Conservation (phyloP, 2,329 filamentous ascomycete species). For the Epichloe gansuensis region DNA sequence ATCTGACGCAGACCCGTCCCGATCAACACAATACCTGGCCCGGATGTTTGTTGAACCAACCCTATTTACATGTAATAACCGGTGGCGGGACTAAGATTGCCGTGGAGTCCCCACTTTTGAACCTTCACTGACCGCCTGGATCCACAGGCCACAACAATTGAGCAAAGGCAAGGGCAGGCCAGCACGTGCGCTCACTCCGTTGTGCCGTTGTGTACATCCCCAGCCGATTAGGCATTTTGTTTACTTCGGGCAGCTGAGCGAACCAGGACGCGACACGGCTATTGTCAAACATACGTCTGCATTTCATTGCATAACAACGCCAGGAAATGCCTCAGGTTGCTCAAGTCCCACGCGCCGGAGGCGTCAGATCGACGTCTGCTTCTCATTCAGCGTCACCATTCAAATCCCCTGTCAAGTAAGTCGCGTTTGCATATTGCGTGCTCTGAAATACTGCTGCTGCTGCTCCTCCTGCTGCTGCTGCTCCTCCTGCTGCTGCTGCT, state of each 20-base stretch:
- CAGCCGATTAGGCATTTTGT: conserved; percentile 8
- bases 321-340: conserved; percentile 45
- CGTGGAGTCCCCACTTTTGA: no score
- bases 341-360: conserved; percentile 39
- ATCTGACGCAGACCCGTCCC: no score
- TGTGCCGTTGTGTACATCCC: neutral
- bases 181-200: neutral
- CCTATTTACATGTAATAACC: no score
- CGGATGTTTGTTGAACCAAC: no score
- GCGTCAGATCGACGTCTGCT: conserved; percentile 33
- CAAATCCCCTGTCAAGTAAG: conserved; percentile 46
- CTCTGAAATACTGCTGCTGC: neutral
- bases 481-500: neutral
- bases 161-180: neutral
- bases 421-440: conserved; percentile 7
- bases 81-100: no score
- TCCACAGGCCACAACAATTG: conserved; percentile 1
- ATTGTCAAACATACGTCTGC: neutral
- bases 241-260: conserved; percentile 8
- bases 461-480: no score
- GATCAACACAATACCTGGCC: neutral
- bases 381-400: conserved; percentile 39
- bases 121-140: neutral
- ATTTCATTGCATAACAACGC: conserved; percentile 5
- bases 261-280: conserved; percentile 7